Evolutionary conservation across 495 filamentous ascomycete genomes (phyloP).

Genomic region (Penicillium flavigenum): DNA sequence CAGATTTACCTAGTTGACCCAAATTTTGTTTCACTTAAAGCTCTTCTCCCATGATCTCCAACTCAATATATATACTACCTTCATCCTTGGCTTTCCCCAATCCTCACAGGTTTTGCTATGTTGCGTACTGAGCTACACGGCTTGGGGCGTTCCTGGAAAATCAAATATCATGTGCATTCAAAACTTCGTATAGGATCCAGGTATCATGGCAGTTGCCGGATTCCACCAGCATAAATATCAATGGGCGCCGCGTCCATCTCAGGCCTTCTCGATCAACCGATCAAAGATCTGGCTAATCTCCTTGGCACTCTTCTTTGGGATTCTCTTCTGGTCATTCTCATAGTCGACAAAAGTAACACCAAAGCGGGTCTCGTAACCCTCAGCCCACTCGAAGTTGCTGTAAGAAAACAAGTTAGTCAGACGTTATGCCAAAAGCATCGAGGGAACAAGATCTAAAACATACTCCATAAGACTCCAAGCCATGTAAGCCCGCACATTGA

Average conservation of each 20-base stretch:
- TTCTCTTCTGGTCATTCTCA: constrained; percentile 67
- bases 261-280: constrained; percentile 38
- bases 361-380: constrained; percentile 82
- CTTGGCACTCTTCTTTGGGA: constrained; percentile 76
- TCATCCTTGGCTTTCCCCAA: neutral
- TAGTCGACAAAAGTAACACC: constrained; percentile 79
- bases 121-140: neutral
- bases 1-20: too few relatives aligned
- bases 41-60: neutral
- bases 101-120: neutral
- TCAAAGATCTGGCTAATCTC: constrained; percentile 63
- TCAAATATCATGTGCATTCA: neutral
- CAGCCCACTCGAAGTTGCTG: constrained; percentile 63
- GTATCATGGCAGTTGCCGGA: neutral
- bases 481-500: constrained; percentile 71
- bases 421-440: neutral
- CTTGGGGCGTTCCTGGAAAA: neutral
- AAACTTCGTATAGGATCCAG: neutral
- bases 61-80: neutral
- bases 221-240: neutral
- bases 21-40: too few relatives aligned
- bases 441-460: constrained; percentile 10
- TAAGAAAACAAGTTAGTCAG: constrained; percentile 16
- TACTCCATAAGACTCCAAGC: constrained; percentile 80
- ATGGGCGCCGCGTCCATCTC: neutral